Percentiles rank a stretch among this genome's conserved stretches.
Evolutionary conservation across 75 land plant genomes (phyloP).

Genomic region (Picea glauca): DNA sequence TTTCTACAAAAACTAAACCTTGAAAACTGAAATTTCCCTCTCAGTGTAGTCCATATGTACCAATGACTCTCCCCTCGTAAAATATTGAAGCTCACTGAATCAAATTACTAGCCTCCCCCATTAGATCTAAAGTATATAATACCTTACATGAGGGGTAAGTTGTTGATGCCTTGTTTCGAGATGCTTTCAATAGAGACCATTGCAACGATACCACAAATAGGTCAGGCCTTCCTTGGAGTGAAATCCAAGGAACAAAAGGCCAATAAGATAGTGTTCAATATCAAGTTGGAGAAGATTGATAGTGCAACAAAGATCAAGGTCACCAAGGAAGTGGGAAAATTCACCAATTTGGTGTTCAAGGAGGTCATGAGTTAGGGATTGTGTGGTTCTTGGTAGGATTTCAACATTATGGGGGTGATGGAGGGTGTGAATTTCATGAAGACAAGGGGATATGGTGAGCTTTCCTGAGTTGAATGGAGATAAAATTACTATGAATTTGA

Average conservation of each 20-base stretch:
- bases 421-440: no score
- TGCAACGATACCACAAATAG: slow-evolving; percentile 22
- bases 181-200: slow-evolving; percentile 20
- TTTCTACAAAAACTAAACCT: no score
- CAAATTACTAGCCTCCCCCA: slow-evolving; percentile 36
- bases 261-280: slow-evolving; percentile 46
- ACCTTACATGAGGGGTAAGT: slow-evolving; percentile 26
- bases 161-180: slow-evolving; percentile 39
- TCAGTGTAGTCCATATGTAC: slow-evolving; percentile 55
- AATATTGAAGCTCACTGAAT: slow-evolving; percentile 50
- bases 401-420: no score
- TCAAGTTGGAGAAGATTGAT: slow-evolving; percentile 58
- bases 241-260: slow-evolving; percentile 29
- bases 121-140: slow-evolving; percentile 45
- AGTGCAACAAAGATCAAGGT: slow-evolving; percentile 51
- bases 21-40: slow-evolving; percentile 26
- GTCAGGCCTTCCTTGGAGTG: slow-evolving; percentile 9
- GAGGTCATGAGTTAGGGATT: slow-evolving; percentile 22
- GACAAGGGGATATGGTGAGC: no score
- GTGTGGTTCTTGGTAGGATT: no score
- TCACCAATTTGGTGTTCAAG: slow-evolving; percentile 46
- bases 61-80: slow-evolving; percentile 59
- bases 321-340: slow-evolving; percentile 48
- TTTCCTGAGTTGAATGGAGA: no score
- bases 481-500: no score